Percentiles rank a stretch among this genome's conserved stretches.
Conservation (phyloP, 495 filamentous ascomycete genomes). For the Tricharina praecox region DNA sequence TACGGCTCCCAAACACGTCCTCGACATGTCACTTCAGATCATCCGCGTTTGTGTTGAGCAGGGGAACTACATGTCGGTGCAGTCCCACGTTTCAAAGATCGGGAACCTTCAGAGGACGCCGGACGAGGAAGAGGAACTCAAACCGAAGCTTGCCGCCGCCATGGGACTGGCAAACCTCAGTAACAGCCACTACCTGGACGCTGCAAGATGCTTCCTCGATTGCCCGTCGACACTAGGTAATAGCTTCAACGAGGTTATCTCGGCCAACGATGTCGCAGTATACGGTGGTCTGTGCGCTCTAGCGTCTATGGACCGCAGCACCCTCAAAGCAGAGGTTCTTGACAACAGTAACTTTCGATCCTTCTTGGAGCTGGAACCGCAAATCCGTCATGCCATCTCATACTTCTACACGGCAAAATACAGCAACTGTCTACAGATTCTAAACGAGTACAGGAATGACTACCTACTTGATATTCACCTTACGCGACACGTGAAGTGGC, state of each 20-base stretch:
- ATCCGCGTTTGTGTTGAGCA: slow-evolving; percentile 53
- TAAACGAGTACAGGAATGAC: slow-evolving; percentile 65
- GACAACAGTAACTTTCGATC: slow-evolving; percentile 64
- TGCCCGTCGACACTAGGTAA: slow-evolving; percentile 37
- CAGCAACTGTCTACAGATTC: slow-evolving; percentile 58
- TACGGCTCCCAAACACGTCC: slow-evolving; percentile 50
- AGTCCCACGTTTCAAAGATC: slow-evolving; percentile 53
- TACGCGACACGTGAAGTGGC: slow-evolving; percentile 48
- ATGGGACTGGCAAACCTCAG: slow-evolving; percentile 57
- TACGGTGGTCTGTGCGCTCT: slow-evolving; percentile 86
- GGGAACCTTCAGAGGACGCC: slow-evolving; percentile 31
- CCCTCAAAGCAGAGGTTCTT: slow-evolving; percentile 58
- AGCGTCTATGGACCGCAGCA: slow-evolving; percentile 65
- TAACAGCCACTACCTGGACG: slow-evolving; percentile 46
- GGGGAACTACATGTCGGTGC: slow-evolving; percentile 46
- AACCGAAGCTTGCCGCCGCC: slow-evolving; percentile 49
- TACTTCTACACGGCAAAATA: slow-evolving; percentile 83
- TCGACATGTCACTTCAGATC: slow-evolving; percentile 52
- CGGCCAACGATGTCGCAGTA: slow-evolving; percentile 73
- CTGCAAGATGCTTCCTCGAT: slow-evolving; percentile 53
- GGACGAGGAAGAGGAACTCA: slow-evolving; percentile 43
- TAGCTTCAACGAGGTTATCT: slow-evolving; percentile 54
- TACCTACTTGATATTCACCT: slow-evolving; percentile 83
- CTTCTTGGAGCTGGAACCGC: slow-evolving; percentile 84
- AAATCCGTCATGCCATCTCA: slow-evolving; percentile 75